Percentiles rank a stretch among this genome's conserved stretches.
These are phyloP conservation scores for Xylariaceae sp. DNA, from an alignment of 2,329 filamentous ascomycete species.

Conservation along the genomic window DNA sequence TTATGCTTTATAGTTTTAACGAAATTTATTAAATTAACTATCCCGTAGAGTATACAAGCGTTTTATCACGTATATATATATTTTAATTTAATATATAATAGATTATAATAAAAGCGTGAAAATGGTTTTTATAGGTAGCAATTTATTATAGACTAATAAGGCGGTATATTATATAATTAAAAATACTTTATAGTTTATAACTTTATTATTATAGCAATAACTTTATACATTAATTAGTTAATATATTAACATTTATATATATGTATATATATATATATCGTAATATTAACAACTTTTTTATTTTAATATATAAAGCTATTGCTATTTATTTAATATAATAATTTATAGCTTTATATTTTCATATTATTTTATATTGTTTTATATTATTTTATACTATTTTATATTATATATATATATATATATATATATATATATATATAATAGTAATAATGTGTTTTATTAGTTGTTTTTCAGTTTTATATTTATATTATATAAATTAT, in stretches of 20 bases:
- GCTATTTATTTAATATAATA: neutral
- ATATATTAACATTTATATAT: neutral
- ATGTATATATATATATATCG: neutral
- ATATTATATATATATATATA: neutral
- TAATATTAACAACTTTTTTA: neutral
- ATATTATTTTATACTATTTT: neutral
- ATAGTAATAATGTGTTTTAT: too few relatives aligned
- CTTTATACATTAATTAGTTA: neutral
- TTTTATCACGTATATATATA: neutral
- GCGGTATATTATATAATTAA: neutral
- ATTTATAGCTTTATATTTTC: neutral
- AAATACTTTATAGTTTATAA: neutral
- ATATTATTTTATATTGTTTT: neutral
- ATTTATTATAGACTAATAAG: too few relatives aligned
- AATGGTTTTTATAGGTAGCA: too few relatives aligned
- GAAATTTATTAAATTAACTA: neutral
- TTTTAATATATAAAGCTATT: neutral
- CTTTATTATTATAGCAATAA: neutral
- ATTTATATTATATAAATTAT: neutral
- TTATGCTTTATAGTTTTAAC: too few relatives aligned
- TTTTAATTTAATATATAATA: too few relatives aligned
- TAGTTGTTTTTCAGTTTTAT: neutral
- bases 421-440: neutral
- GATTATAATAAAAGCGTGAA: too few relatives aligned
- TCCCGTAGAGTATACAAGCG: neutral